These are phyloP conservation scores for Citrullus colocynthis DNA, from an alignment of 306 rosid species.

Conservation along the genomic window DNA sequence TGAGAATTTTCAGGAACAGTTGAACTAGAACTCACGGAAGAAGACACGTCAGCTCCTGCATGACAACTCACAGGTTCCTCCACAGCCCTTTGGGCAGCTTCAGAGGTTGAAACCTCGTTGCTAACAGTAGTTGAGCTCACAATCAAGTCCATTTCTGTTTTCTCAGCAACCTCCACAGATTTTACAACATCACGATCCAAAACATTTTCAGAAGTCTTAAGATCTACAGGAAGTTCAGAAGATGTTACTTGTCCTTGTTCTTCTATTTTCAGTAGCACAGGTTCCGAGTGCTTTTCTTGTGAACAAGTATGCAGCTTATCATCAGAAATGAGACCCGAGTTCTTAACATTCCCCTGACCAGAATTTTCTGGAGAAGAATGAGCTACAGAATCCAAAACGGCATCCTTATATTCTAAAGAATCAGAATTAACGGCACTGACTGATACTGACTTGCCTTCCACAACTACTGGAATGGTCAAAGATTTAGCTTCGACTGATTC, in stretches of 20 bases:
- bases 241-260: conserved; percentile 15
- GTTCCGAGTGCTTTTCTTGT: conserved; percentile 20
- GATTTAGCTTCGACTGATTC: conserved; percentile 25
- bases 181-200: conserved; percentile 12
- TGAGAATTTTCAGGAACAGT: conserved; percentile 11
- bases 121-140: conserved; percentile 13
- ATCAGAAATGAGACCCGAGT: conserved; percentile 10
- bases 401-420: conserved; percentile 25
- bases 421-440: conserved; percentile 9
- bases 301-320: conserved; percentile 19
- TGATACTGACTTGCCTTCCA: conserved; percentile 21
- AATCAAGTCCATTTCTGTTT: conserved; percentile 16
- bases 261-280: conserved; percentile 10
- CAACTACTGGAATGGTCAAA: conserved; percentile 9
- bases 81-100: conserved; percentile 16
- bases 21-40: conserved; percentile 15
- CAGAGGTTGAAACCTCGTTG: conserved; percentile 13
- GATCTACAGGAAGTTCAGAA: conserved; percentile 19
- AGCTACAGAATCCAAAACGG: conserved; percentile 11
- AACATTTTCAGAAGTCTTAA: conserved; percentile 10
- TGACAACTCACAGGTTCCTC: conserved; percentile 23
- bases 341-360: conserved; percentile 17
- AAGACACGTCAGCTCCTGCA: conserved; percentile 23
- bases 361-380: conserved; percentile 28
- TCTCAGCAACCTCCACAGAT: conserved; percentile 13